Conservation (phyloP, 768 basidiomycete genomes). For the Leucogyrophana mollusca region DNA sequence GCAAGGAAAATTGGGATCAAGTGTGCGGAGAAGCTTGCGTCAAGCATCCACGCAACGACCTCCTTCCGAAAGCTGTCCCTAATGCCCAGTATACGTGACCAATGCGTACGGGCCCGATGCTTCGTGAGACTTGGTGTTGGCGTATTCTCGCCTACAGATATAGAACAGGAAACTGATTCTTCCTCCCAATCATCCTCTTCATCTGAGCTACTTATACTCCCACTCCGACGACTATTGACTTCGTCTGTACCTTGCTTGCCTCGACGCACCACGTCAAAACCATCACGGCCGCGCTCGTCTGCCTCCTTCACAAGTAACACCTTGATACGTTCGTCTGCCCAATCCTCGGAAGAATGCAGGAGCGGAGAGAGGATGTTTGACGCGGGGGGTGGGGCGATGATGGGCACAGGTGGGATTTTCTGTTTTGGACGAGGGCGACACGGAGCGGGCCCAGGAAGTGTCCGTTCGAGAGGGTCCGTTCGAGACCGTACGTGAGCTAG, state of each 20-base stretch:
- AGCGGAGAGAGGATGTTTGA: constrained; percentile 24
- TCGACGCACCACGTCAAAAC: constrained; percentile 18
- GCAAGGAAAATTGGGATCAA: not conserved
- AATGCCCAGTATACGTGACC: constrained; percentile 28
- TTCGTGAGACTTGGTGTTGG: not conserved
- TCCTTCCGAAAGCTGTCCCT: constrained; percentile 31
- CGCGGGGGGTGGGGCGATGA: constrained; percentile 53
- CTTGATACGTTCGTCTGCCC: constrained; percentile 43
- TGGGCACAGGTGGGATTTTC: constrained; percentile 36
- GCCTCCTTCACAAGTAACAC: constrained; percentile 43
- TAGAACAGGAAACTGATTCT: constrained; percentile 11
- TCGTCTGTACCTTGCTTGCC: constrained; percentile 7
- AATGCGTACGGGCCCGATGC: constrained; percentile 5
- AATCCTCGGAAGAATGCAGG: constrained; percentile 32
- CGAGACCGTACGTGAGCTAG: constrained; percentile 18
- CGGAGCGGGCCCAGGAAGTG: constrained; percentile 7
- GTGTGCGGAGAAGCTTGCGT: constrained; percentile 27
- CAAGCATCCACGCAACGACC: constrained; percentile 45
- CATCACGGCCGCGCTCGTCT: constrained; percentile 34
- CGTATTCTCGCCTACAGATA: constrained; percentile 13
- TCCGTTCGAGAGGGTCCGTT: constrained; percentile 23
- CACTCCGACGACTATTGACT: not conserved
- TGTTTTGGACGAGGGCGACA: not conserved
- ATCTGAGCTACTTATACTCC: constrained; percentile 10
- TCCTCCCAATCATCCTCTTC: constrained; percentile 14